Base-by-base conservation (phyloP, 1,284 basidiomycete genomes). In the Termitomyces sp. region DNA sequence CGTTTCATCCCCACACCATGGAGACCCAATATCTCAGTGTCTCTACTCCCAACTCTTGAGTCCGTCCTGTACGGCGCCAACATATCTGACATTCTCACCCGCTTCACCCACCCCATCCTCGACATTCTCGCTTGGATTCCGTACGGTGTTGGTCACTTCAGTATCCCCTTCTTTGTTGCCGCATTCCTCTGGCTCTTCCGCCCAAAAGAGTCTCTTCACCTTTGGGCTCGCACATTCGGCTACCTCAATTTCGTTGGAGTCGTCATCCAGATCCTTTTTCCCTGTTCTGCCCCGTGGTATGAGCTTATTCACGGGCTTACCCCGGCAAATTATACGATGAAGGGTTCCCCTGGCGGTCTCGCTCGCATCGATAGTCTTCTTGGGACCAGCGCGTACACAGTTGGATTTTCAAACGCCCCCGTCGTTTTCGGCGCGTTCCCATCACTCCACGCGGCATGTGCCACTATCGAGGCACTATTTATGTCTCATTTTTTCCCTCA, bases 341-440 rank as follows among this genome's bases (percentile, higher is more conserved):
- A 83, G 44, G 94, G 97, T 24, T 97, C 94, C 0, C 86, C 96
- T 0, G 96, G 93, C 13, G 96, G 96, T 1, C 81, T 99, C 6
- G 86, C 88, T 10, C 86, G 96, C 49, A 98, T 99, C 60, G 96
- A 98, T 70, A 80, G 81, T 21, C 76, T 98, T 42, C 93, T 99
- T 70, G 82, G 88, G 59, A 76, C 80, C 0, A 74, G 81, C 41
- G 85, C 84, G 3, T 98, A 99, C 75, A 88, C 88, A 18, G 74
- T 78, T 56, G 82, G 82, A n/a, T 99, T 98, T 63, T 86, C 87
- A 47, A 84, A 84, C 62, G 90, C 95, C 0, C 96, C 97, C 0
- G 81, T 99, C 59, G 89, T 97, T 7, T 99, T 99, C 64, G 96
- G 97, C 26, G 96, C 96, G 1, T 98, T 98, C 70, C 97, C 97